Evolutionary conservation across 495 filamentous ascomycete species (phyloP).

Genomic region (Daldinia loculata): DNA sequence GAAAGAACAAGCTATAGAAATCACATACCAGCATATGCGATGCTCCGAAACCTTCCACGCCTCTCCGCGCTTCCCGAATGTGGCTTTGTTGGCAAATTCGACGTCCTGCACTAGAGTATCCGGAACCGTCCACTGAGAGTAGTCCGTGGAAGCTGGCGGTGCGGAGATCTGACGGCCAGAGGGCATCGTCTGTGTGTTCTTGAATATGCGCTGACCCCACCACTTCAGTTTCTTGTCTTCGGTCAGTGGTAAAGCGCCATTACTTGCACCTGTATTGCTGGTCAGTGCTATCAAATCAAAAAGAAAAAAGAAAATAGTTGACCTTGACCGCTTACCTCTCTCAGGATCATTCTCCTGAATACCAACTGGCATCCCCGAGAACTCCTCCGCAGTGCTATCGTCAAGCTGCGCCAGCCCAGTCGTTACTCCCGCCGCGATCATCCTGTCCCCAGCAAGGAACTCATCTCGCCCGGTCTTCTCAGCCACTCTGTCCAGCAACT

Average conservation of each 20-base stretch:
- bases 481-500: constrained; percentile 64
- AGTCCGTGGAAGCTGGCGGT: constrained; percentile 53
- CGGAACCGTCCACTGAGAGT: constrained; percentile 61
- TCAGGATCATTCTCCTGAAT: constrained; percentile 45
- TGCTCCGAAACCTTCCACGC: constrained; percentile 38
- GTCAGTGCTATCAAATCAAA: not conserved
- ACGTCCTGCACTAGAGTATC: constrained; percentile 43
- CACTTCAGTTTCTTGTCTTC: constrained; percentile 60
- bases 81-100: constrained; percentile 36
- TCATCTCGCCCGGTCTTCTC: constrained; percentile 49
- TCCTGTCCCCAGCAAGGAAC: constrained; percentile 60
- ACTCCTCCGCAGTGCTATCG: constrained; percentile 38
- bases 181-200: constrained; percentile 56
- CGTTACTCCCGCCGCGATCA: constrained; percentile 65
- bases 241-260: constrained; percentile 48
- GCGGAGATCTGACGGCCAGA: constrained; percentile 57
- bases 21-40: constrained; percentile 51
- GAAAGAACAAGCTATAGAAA: not conserved
- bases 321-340: constrained; percentile 15
- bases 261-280: constrained; percentile 34
- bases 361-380: constrained; percentile 49
- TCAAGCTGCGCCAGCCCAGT: constrained; percentile 54
- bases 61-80: constrained; percentile 35
- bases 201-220: constrained; percentile 62
- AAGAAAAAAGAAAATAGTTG: not conserved